phyloP scores from a whole-genome alignment of 371 early-diverging fungal species.

The Thermomucor indicae-seudaticae region DNA sequence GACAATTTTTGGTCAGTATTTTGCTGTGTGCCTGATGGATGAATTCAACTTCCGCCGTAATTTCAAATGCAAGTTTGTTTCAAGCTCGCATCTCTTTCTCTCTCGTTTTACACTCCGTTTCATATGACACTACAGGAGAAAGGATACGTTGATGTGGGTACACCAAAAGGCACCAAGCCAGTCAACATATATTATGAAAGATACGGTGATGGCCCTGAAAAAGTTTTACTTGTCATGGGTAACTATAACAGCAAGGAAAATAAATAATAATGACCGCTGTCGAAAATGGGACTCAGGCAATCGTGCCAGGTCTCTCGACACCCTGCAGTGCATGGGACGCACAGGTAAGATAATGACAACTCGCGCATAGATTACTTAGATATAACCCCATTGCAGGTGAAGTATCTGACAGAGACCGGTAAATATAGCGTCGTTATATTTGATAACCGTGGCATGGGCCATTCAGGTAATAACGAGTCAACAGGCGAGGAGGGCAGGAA shows the following conservation, averaged over 20 bases:
- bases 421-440: slow-evolving; percentile 72
- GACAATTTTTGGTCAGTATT: too few species aligned
- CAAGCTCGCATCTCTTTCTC: too few species aligned
- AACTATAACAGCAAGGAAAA: slow-evolving; percentile 1
- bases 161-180: slow-evolving; percentile 11
- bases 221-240: slow-evolving; percentile 65
- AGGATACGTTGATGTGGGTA: slow-evolving; percentile 26
- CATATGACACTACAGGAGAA: slow-evolving; percentile 15
- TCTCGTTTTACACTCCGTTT: too few species aligned
- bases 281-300: too few species aligned
- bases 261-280: neutral
- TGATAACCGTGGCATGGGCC: slow-evolving; percentile 79
- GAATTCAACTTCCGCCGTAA: too few species aligned
- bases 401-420: slow-evolving; percentile 51
- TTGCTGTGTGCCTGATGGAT: too few species aligned
- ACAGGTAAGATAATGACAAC: slow-evolving; percentile 17
- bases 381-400: slow-evolving; percentile 27
- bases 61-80: too few species aligned
- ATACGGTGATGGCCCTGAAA: slow-evolving; percentile 63
- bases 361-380: neutral
- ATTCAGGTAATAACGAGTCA: slow-evolving; percentile 26
- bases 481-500: neutral
- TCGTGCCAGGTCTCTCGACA: slow-evolving; percentile 32
- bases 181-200: slow-evolving; percentile 63
- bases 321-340: slow-evolving; percentile 34